Percentiles rank a stretch among this genome's conserved stretches.
phyloP scores from a whole-genome alignment of 768 basidiomycete genomes.

The Podaxis sp. region DNA sequence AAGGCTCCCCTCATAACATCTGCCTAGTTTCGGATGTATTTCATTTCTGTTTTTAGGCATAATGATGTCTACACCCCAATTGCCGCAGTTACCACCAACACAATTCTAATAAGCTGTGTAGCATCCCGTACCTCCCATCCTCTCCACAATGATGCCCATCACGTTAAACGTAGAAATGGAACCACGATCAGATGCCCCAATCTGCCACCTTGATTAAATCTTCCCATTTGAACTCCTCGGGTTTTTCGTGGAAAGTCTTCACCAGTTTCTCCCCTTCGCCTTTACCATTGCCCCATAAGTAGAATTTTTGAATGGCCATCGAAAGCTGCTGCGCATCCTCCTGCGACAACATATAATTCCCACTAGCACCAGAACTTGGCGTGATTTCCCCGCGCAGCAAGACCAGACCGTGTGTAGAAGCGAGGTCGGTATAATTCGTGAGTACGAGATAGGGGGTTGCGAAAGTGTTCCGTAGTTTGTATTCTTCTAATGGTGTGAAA shows the following conservation, averaged over 20 bases:
- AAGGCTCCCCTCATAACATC: slow-evolving; percentile 45
- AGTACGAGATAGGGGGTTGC: slow-evolving; percentile 90
- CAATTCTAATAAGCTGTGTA: neutral
- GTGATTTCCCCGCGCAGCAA: slow-evolving; percentile 92
- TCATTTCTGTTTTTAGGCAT: neutral
- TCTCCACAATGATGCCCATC: neutral
- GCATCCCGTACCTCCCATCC: neutral
- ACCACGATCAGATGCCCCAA: slow-evolving; percentile 22
- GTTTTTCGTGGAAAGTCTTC: slow-evolving; percentile 74
- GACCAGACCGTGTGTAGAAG: slow-evolving; percentile 75
- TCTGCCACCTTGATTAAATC: slow-evolving; percentile 61
- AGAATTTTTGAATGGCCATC: slow-evolving; percentile 83
- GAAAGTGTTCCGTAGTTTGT: slow-evolving; percentile 79
- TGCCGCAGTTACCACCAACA: neutral
- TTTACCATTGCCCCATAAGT: slow-evolving; percentile 54
- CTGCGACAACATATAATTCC: slow-evolving; percentile 66
- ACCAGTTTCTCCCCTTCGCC: slow-evolving; percentile 44
- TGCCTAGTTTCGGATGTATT: slow-evolving; percentile 7
- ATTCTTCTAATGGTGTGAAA: slow-evolving; percentile 93
- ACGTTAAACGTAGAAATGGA: neutral
- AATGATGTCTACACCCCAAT: neutral
- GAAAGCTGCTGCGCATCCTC: slow-evolving; percentile 84
- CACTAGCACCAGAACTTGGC: slow-evolving; percentile 45
- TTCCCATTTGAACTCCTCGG: slow-evolving; percentile 81
- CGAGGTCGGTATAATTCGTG: slow-evolving; percentile 90